Conservation (phyloP, 2,329 filamentous ascomycete genomes). For the Diaporthe humulicola region DNA sequence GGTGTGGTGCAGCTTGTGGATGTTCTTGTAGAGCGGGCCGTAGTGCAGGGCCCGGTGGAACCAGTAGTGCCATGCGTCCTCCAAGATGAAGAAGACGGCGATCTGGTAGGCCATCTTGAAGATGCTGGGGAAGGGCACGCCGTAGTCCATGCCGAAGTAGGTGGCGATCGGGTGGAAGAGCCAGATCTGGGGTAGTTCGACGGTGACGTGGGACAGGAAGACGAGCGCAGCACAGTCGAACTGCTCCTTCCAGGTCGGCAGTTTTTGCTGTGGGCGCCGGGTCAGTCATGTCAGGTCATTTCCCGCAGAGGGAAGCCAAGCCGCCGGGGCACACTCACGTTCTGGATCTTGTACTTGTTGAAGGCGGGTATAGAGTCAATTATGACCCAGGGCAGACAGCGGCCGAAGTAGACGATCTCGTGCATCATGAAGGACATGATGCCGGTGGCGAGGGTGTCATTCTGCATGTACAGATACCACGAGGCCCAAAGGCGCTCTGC, state of each 20-base stretch:
- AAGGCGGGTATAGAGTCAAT: slow-evolving; percentile 90
- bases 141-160: slow-evolving; percentile 89
- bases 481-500: slow-evolving; percentile 91
- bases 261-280: slow-evolving; percentile 69
- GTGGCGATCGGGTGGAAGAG: slow-evolving; percentile 97
- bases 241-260: slow-evolving; percentile 93
- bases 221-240: slow-evolving; percentile 95
- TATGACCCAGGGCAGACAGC: slow-evolving; percentile 90
- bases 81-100: slow-evolving; percentile 91
- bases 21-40: slow-evolving; percentile 93
- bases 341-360: slow-evolving; percentile 95
- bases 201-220: slow-evolving; percentile 95
- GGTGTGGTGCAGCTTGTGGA: slow-evolving; percentile 99
- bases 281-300: slow-evolving; percentile 43
- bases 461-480: slow-evolving; percentile 99
- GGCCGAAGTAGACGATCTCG: slow-evolving; percentile 94
- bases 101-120: slow-evolving; percentile 94
- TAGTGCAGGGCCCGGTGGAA: slow-evolving; percentile 93
- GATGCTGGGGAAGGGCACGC: slow-evolving; percentile 87
- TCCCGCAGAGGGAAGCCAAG: not conserved
- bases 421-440: slow-evolving; percentile 98
- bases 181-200: slow-evolving; percentile 99
- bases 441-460: slow-evolving; percentile 94
- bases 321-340: slow-evolving; percentile 63
- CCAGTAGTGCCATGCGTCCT: slow-evolving; percentile 99